These are phyloP conservation scores for Elymus sibiricus DNA, from an alignment of 176 grass and related monocot genomes.

Conservation along the genomic window DNA sequence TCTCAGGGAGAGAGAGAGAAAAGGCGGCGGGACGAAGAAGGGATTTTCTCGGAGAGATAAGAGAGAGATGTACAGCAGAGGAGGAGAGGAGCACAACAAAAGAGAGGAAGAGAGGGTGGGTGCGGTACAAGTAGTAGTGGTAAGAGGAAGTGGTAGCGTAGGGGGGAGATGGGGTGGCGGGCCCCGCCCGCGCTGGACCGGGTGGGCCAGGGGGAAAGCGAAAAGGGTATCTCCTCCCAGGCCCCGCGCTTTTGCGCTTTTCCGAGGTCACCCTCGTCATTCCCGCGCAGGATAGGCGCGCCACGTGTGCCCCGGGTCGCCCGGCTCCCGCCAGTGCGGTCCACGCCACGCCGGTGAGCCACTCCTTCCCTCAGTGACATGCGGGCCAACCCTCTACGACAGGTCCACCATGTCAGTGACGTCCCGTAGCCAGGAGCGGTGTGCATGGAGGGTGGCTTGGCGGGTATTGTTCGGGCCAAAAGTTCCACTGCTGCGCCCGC, in stretches of 20 bases:
- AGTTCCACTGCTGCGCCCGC: not conserved
- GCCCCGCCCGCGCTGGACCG: not conserved
- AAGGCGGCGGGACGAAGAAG: too few relatives aligned
- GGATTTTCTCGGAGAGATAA: not conserved
- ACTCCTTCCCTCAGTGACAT: not conserved
- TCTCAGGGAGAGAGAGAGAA: not conserved
- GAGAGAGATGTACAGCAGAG: not conserved
- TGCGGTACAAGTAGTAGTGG: not conserved
- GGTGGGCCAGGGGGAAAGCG: constrained; percentile 23
- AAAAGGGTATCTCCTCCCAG: constrained; percentile 11
- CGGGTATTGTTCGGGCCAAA: not conserved
- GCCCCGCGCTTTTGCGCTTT: constrained; percentile 62
- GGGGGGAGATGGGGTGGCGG: constrained; percentile 39
- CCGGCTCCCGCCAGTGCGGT: not conserved
- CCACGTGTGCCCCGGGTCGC: not conserved
- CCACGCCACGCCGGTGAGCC: not conserved
- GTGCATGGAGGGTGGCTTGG: not conserved
- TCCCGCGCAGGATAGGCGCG: constrained; percentile 21
- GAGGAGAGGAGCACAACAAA: not conserved
- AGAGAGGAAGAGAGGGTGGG: not conserved
- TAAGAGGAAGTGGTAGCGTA: not conserved
- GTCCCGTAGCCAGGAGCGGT: too few relatives aligned
- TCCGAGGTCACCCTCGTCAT: constrained; percentile 34
- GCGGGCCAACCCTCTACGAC: too few relatives aligned
- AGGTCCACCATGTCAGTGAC: not conserved